phyloP scores from a whole-genome alignment of 768 basidiomycete species.

The Rubroboletus satanas region DNA sequence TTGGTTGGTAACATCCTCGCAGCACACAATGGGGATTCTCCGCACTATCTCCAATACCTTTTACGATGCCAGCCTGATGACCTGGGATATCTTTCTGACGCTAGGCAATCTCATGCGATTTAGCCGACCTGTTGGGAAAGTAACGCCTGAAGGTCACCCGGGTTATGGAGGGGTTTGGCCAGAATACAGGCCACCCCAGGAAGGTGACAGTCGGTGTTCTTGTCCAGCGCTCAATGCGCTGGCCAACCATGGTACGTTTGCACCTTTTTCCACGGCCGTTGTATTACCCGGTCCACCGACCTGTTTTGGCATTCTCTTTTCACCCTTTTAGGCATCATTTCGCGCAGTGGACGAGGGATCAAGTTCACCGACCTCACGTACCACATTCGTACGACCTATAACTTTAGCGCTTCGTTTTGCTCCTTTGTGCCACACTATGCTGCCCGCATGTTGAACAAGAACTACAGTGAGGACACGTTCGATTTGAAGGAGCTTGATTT shows the following conservation, averaged over 20 bases:
- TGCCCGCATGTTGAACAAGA: conserved; percentile 53
- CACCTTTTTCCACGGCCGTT: too few relatives aligned
- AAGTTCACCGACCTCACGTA: conserved; percentile 47
- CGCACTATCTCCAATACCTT: conserved; percentile 5
- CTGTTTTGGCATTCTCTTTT: not conserved
- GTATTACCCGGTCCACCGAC: not conserved
- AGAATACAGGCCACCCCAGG: conserved; percentile 51
- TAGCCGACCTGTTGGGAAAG: conserved; percentile 41
- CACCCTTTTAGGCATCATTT: conserved; percentile 33
- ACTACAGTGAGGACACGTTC: conserved; percentile 54
- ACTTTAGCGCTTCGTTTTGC: conserved; percentile 67
- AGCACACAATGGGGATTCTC: conserved; percentile 13
- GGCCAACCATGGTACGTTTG: conserved; percentile 72
- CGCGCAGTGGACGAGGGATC: conserved; percentile 70
- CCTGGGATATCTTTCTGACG: conserved; percentile 22
- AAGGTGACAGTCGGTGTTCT: conserved; percentile 65
- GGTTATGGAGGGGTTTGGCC: conserved; percentile 71
- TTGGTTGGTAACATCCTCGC: not conserved
- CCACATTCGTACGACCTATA: conserved; percentile 55
- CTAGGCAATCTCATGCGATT: conserved; percentile 18
- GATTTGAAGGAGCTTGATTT: conserved; percentile 64
- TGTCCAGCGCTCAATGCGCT: conserved; percentile 78
- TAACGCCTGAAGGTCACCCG: conserved; percentile 51
- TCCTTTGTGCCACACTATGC: conserved; percentile 60
- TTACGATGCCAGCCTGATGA: conserved; percentile 6